These are phyloP conservation scores for Asterochloris erici DNA, from an alignment of 139 green algal species.

Conservation along the genomic window DNA sequence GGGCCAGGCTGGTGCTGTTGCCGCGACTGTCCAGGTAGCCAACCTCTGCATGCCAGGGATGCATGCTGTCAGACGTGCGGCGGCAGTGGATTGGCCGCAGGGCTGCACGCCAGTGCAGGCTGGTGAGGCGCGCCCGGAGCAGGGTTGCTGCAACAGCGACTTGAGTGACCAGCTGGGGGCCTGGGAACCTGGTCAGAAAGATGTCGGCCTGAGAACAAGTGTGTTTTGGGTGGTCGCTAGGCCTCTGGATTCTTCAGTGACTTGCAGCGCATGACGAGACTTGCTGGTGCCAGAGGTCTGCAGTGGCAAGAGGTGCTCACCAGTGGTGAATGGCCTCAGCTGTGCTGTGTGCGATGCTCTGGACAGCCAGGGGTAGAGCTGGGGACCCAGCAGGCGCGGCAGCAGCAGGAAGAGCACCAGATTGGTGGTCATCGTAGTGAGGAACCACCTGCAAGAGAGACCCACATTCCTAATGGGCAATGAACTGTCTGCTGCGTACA, in stretches of 20 bases:
- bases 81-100: too few relatives aligned
- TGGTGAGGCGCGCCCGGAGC: too few relatives aligned
- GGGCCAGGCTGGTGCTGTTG: not conserved
- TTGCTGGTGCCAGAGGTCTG: not conserved
- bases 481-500: not conserved
- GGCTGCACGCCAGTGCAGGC: too few relatives aligned
- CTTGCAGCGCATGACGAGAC: not conserved
- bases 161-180: too few relatives aligned
- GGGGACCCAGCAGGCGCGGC: constrained; percentile 3
- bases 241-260: not conserved
- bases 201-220: not conserved
- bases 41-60: too few relatives aligned
- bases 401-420: constrained; percentile 27
- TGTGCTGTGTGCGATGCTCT: not conserved
- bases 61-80: too few relatives aligned
- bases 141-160: too few relatives aligned
- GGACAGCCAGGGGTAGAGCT: not conserved
- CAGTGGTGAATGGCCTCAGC: not conserved
- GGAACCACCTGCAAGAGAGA: constrained; percentile 26
- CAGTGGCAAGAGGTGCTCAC: not conserved
- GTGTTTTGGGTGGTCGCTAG: not conserved
- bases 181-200: too few relatives aligned
- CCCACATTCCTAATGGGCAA: not conserved
- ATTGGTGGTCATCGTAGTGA: constrained; percentile 18
- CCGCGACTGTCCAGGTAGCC: too few relatives aligned